Conservation (phyloP, 2,329 filamentous ascomycete species). For the Stemphylium lycopersici region DNA sequence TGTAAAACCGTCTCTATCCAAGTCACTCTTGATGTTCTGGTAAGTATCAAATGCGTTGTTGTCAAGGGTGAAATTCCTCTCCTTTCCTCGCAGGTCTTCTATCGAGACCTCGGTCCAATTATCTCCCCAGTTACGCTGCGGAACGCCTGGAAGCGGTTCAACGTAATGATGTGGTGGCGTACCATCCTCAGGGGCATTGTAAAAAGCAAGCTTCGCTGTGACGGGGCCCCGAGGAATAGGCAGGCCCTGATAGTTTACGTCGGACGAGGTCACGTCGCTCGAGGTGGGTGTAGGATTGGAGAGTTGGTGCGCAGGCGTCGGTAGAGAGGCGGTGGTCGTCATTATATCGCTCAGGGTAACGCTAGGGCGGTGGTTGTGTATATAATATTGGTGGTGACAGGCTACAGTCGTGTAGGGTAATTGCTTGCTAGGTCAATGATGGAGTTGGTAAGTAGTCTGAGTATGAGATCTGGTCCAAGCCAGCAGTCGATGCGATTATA, state of each 20-base stretch:
- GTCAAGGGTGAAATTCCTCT: slow-evolving; percentile 71
- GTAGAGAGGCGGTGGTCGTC: slow-evolving; percentile 52
- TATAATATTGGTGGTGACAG: background rate
- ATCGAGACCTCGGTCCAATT: slow-evolving; percentile 62
- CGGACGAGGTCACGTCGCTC: slow-evolving; percentile 33
- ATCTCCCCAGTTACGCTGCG: slow-evolving; percentile 68
- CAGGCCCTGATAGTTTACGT: slow-evolving; percentile 41
- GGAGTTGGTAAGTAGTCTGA: slow-evolving; percentile 15
- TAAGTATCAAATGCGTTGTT: slow-evolving; percentile 76
- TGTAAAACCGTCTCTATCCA: slow-evolving; percentile 63
- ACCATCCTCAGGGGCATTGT: slow-evolving; percentile 36
- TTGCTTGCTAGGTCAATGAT: slow-evolving; percentile 5
- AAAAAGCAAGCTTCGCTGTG: slow-evolving; percentile 37
- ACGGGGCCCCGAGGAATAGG: slow-evolving; percentile 38
- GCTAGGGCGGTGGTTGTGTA: background rate
- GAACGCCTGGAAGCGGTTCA: slow-evolving; percentile 66
- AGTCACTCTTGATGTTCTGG: slow-evolving; percentile 61
- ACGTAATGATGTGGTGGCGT: slow-evolving; percentile 58
- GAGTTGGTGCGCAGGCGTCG: slow-evolving; percentile 52
- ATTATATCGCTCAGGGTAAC: slow-evolving; percentile 40
- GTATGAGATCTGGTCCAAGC: slow-evolving; percentile 13
- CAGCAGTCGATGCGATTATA: slow-evolving; percentile 25
- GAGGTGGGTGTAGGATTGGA: slow-evolving; percentile 31
- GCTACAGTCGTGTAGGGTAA: background rate
- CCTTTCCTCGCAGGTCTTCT: slow-evolving; percentile 74